These are phyloP conservation scores for Claviceps digitariae DNA, from an alignment of 2,329 filamentous ascomycete genomes.

Conservation along the genomic window DNA sequence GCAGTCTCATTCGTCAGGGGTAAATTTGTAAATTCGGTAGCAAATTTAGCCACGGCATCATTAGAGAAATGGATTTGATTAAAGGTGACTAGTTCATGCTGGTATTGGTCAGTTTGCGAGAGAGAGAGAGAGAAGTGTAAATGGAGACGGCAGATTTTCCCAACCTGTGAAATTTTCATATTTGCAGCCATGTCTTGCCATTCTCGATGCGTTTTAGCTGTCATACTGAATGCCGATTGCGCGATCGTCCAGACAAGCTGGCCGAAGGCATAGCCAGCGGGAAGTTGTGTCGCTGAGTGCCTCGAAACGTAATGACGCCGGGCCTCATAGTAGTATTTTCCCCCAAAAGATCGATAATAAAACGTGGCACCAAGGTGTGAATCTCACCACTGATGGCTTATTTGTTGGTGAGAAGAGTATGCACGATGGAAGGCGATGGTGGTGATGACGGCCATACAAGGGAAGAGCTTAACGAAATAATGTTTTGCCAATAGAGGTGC, in stretches of 20 bases:
- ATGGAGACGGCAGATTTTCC: neutral
- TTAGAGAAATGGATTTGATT: slow-evolving; percentile 45
- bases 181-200: neutral
- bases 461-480: neutral
- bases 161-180: slow-evolving; percentile 2
- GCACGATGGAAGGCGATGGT: neutral
- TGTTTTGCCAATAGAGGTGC: neutral
- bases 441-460: neutral
- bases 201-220: neutral
- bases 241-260: neutral
- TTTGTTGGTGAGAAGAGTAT: neutral
- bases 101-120: slow-evolving; percentile 1
- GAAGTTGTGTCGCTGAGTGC: neutral
- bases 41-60: slow-evolving; percentile 31
- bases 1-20: slow-evolving; percentile 11
- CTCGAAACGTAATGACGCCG: neutral
- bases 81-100: slow-evolving; percentile 49
- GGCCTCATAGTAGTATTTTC: neutral
- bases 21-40: slow-evolving; percentile 28
- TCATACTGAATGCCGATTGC: neutral
- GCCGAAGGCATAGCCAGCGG: neutral
- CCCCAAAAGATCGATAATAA: neutral
- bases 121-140: no score
- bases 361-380: neutral
- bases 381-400: neutral